Conservation (phyloP, 768 basidiomycete genomes). For the Calocera cornea region DNA sequence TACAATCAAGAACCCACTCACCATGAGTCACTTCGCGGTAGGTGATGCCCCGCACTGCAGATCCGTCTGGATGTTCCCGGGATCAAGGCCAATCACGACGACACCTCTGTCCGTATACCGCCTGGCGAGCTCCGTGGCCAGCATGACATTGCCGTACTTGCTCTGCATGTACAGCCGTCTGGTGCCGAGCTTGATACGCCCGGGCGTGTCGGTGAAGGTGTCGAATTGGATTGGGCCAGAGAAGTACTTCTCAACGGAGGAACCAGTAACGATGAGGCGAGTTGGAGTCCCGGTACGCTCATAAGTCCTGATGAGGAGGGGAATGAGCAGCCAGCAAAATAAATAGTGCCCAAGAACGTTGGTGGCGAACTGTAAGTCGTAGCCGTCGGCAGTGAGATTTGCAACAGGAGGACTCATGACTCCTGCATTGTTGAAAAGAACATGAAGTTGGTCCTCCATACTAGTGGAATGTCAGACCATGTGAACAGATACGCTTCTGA, state of each 20-base stretch:
- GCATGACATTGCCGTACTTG: conserved; percentile 8
- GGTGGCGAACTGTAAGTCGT: conserved; percentile 25
- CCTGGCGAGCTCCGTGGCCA: conserved; percentile 6
- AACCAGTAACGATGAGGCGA: background rate
- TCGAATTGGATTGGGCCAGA: background rate
- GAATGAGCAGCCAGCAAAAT: conserved; percentile 10
- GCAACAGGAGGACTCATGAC: conserved; percentile 24
- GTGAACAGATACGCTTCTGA: background rate
- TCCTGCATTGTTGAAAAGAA: conserved; percentile 40
- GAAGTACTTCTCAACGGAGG: conserved; percentile 2
- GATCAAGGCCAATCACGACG: conserved; percentile 8
- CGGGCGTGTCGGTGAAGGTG: background rate
- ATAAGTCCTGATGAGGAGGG: background rate
- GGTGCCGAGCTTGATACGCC: background rate
- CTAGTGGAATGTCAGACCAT: conserved; percentile 15
- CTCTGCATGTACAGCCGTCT: background rate
- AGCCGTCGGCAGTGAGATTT: conserved; percentile 27
- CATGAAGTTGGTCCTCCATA: conserved; percentile 34
- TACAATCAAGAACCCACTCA: background rate
- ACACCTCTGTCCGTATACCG: conserved; percentile 10
- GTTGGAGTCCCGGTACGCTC: background rate
- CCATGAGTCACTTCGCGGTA: background rate
- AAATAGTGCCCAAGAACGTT: conserved; percentile 11
- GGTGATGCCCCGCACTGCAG: background rate
- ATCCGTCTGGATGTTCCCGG: conserved; percentile 6